A percentile compares a stretch with the other conserved stretches of the same genome.
These are phyloP conservation scores for Clarireedia monteithiana DNA, from an alignment of 2,329 filamentous ascomycete species.

Conservation along the genomic window DNA sequence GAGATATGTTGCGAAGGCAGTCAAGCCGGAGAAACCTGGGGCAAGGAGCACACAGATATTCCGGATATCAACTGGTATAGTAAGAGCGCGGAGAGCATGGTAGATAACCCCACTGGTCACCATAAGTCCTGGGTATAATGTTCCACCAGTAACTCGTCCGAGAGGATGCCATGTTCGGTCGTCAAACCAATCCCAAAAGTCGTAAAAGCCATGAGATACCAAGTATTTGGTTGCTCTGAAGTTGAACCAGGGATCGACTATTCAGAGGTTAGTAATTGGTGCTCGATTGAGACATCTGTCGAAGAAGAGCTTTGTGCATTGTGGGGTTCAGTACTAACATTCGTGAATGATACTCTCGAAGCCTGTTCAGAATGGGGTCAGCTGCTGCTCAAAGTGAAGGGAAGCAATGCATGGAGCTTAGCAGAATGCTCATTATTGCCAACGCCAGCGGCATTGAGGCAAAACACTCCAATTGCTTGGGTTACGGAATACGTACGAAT, in stretches of 20 bases:
- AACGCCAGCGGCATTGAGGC: not conserved
- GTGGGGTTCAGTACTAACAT: constrained; percentile 56
- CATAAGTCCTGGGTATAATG: constrained; percentile 98
- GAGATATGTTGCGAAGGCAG: constrained; percentile 86
- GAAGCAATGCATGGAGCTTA: no score
- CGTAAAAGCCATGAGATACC: constrained; percentile 93
- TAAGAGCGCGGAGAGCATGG: constrained; percentile 80
- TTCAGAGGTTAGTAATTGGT: constrained; percentile 25
- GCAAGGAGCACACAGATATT: constrained; percentile 98
- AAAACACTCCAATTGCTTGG: not conserved
- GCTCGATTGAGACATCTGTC: constrained; percentile 17
- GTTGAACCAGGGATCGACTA: constrained; percentile 99
- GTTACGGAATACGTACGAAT: constrained; percentile 62
- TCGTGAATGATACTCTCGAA: constrained; percentile 99
- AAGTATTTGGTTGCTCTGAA: constrained; percentile 98
- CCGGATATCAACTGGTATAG: constrained; percentile 92
- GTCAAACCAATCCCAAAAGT: constrained; percentile 99
- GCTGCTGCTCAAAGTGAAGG: constrained; percentile 10
- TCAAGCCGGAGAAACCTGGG: constrained; percentile 88
- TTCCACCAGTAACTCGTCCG: constrained; percentile 94
- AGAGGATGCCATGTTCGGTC: constrained; percentile 99
- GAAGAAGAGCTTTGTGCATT: constrained; percentile 11
- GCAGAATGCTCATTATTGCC: not conserved
- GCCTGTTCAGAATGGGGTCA: constrained; percentile 42
- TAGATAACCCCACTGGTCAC: constrained; percentile 97